Evolutionary conservation across 306 rosid genomes (phyloP).

Genomic region (Medicago lupulina): DNA sequence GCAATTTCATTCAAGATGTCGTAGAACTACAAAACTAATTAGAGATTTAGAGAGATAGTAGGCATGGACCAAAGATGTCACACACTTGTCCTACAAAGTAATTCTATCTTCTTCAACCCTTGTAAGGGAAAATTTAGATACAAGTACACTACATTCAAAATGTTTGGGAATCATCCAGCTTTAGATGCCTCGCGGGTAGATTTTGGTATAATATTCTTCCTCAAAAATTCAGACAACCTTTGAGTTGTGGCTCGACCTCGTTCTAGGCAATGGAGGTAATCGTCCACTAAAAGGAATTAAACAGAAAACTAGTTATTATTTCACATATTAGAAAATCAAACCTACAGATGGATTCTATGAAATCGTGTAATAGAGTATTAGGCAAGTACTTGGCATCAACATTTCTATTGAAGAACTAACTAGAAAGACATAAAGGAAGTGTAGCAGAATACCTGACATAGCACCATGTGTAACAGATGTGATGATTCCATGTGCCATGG

Average conservation of each 20-base stretch:
- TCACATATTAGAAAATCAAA: slow-evolving; percentile 7
- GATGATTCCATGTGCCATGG: slow-evolving; percentile 79
- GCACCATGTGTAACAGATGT: slow-evolving; percentile 92
- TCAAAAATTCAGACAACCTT: slow-evolving; percentile 75
- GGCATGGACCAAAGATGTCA: slow-evolving; percentile 13
- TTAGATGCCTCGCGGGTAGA: slow-evolving; percentile 48
- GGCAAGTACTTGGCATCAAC: neutral
- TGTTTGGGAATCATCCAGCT: slow-evolving; percentile 47
- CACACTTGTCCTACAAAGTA: slow-evolving; percentile 16
- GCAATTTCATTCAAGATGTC: slow-evolving; percentile 6
- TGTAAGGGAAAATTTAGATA: slow-evolving; percentile 6
- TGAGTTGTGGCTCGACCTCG: slow-evolving; percentile 80
- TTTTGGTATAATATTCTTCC: slow-evolving; percentile 69
- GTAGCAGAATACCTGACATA: slow-evolving; percentile 73
- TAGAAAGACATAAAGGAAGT: neutral
- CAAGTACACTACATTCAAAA: slow-evolving; percentile 9
- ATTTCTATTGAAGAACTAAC: slow-evolving; percentile 9
- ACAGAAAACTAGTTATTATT: slow-evolving; percentile 40
- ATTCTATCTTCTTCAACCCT: slow-evolving; percentile 7
- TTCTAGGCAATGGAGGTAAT: slow-evolving; percentile 85
- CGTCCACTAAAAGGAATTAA: slow-evolving; percentile 62
- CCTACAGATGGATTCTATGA: neutral
- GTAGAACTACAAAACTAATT: slow-evolving; percentile 22
- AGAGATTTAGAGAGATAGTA: neutral
- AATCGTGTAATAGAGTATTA: too few species aligned